phyloP scores from a whole-genome alignment of 1,139 yeast species.

The Geotrichum citri-aurantii region DNA sequence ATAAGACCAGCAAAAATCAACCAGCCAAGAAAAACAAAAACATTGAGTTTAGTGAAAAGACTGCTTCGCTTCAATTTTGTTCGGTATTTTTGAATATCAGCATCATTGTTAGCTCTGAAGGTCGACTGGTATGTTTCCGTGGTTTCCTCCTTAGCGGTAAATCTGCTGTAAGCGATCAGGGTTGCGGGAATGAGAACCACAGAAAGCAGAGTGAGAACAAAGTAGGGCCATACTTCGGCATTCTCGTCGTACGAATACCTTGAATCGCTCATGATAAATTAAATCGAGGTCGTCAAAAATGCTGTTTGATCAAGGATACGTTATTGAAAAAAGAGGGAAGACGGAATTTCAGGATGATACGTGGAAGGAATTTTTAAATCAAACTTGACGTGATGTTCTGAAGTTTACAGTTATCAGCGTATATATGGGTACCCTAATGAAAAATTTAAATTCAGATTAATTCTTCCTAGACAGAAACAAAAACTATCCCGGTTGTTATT shows the following conservation, averaged over 20 bases:
- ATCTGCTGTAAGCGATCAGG: constrained; percentile 36
- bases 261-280: constrained; percentile 36
- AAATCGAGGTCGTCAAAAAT: not conserved
- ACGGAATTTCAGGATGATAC: constrained; percentile 4
- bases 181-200: constrained; percentile 69
- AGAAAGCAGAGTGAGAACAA: constrained; percentile 66
- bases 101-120: constrained; percentile 41
- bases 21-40: constrained; percentile 65
- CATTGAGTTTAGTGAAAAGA: constrained; percentile 30
- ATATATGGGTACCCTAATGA: not conserved
- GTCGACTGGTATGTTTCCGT: constrained; percentile 8
- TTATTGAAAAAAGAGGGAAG: not conserved
- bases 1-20: constrained; percentile 47
- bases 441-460: not conserved
- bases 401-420: not conserved
- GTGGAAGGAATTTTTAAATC: constrained; percentile 1
- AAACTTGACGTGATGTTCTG: not conserved
- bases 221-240: constrained; percentile 95
- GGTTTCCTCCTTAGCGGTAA: constrained; percentile 12
- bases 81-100: constrained; percentile 42
- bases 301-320: not conserved
- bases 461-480: not conserved
- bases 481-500: not conserved
- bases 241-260: constrained; percentile 71
- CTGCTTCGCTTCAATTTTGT: constrained; percentile 31